Conservation (phyloP, 2,329 filamentous ascomycete genomes). For the Thielaviopsis punctulata region DNA sequence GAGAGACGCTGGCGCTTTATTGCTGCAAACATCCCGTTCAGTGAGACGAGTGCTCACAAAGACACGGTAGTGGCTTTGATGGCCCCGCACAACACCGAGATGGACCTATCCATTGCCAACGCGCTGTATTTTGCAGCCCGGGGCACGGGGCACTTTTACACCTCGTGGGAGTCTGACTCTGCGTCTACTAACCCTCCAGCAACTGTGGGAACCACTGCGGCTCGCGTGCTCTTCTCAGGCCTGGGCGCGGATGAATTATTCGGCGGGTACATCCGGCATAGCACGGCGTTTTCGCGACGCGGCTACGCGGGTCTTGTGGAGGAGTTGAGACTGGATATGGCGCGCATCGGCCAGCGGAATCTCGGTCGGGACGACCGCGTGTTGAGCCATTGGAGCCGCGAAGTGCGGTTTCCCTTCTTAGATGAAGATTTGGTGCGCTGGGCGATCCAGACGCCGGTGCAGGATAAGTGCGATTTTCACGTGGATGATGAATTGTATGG, state of each 20-base stretch:
- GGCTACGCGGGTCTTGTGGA: conserved; percentile 58
- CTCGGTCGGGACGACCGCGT: conserved; percentile 85
- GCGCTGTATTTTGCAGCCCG: conserved; percentile 91
- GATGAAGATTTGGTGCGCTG: conserved; percentile 76
- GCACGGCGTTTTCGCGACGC: conserved; percentile 50
- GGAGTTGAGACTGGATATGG: conserved; percentile 73
- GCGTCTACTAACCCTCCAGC: conserved; percentile 13
- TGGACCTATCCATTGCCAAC: conserved; percentile 89
- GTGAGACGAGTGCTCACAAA: conserved; percentile 53
- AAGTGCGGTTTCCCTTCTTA: conserved; percentile 78
- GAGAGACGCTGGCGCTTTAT: conserved; percentile 67
- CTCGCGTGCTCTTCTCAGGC: conserved; percentile 76
- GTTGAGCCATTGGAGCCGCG: conserved; percentile 74
- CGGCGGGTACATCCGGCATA: conserved; percentile 77
- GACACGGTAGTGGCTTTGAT: conserved; percentile 59
- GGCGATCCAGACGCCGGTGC: conserved; percentile 57
- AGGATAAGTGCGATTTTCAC: conserved; percentile 72
- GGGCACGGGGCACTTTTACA: conserved; percentile 34
- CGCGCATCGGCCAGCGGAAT: conserved; percentile 79
- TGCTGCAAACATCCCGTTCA: conserved; percentile 63
- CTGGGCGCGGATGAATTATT: conserved; percentile 94
- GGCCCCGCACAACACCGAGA: conserved; percentile 88
- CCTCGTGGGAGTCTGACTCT: not conserved
- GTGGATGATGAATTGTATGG: conserved; percentile 16
- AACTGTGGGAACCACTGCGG: conserved; percentile 44